Conservation (phyloP, 345 rosid species). For the Carallia pectinifolia region DNA sequence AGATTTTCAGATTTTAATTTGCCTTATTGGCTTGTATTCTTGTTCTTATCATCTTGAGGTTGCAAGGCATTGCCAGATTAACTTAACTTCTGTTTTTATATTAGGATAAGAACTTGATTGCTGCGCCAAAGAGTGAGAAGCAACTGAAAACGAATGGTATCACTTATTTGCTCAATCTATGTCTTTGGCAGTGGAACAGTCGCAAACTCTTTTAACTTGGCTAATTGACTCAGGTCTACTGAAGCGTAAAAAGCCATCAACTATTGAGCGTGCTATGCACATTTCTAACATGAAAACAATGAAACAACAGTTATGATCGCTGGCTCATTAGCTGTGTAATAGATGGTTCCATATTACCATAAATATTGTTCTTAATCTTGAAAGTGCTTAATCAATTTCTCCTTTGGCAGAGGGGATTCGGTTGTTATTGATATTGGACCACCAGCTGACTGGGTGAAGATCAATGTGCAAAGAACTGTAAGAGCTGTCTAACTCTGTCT, state of each 20-base stretch:
- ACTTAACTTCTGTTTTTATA: not conserved
- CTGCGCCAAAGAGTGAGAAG: not conserved
- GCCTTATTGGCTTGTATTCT: not conserved
- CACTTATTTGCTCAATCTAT: not conserved
- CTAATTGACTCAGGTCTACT: not conserved
- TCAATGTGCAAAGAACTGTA: conserved; percentile 34
- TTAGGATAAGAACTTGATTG: not conserved
- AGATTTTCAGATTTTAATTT: not conserved
- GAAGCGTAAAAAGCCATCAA: not conserved
- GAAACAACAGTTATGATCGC: conserved; percentile 1
- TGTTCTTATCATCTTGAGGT: not conserved
- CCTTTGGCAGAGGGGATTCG: conserved; percentile 24
- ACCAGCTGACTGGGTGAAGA: conserved; percentile 38
- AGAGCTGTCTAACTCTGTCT: not conserved
- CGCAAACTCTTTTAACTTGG: not conserved
- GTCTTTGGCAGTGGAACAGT: not conserved
- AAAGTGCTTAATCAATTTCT: conserved; percentile 1
- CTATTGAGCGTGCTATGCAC: not conserved
- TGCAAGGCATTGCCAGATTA: too few relatives aligned
- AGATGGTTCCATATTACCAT: too few relatives aligned
- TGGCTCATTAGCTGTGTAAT: not conserved
- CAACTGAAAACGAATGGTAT: not conserved
- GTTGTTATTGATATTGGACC: conserved; percentile 35
- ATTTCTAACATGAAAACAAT: not conserved
- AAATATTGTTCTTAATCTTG: not conserved